phyloP scores from a whole-genome alignment of 805 yeast genomes.

The Yarrowia sp. region DNA sequence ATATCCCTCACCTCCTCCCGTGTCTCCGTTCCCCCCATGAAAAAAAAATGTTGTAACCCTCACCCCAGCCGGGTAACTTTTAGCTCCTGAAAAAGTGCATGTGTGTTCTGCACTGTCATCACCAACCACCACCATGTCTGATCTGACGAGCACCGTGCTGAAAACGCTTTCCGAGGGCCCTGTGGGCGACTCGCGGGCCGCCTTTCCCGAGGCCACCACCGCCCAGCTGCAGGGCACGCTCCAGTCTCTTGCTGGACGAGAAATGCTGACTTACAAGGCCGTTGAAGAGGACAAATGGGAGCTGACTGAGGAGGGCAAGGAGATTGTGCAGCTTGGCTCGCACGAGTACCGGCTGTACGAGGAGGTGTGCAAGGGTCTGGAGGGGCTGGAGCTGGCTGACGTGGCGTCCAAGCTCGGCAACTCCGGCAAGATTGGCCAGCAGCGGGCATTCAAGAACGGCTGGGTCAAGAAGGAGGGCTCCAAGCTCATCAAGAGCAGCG shows the following conservation, averaged over 20 bases:
- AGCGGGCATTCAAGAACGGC: slow-evolving; percentile 95
- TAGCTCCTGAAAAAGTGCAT: slow-evolving; percentile 8
- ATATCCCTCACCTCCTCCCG: too few relatives aligned
- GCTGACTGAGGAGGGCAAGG: slow-evolving; percentile 81
- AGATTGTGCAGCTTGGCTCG: slow-evolving; percentile 80
- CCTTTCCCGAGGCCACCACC: slow-evolving; percentile 62
- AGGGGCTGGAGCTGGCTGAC: slow-evolving; percentile 82
- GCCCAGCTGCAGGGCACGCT: slow-evolving; percentile 66
- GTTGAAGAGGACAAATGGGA: slow-evolving; percentile 78
- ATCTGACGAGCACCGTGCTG: slow-evolving; percentile 55
- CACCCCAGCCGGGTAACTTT: slow-evolving; percentile 6
- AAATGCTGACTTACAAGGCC: slow-evolving; percentile 75
- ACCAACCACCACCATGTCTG: slow-evolving; percentile 42
- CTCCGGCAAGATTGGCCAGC: slow-evolving; percentile 88
- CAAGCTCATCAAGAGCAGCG: slow-evolving; percentile 64
- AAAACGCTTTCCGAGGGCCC: slow-evolving; percentile 67
- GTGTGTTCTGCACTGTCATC: background rate
- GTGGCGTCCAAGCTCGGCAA: slow-evolving; percentile 70
- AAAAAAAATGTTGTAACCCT: background rate
- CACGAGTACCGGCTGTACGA: slow-evolving; percentile 84
- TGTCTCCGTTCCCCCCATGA: background rate
- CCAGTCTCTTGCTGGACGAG: slow-evolving; percentile 82
- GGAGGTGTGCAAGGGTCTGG: slow-evolving; percentile 73
- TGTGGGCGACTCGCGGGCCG: slow-evolving; percentile 71
- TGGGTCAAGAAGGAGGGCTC: slow-evolving; percentile 94